Percentiles rank a stretch among this genome's conserved stretches.
These are phyloP conservation scores for Curvularia lunata DNA, from an alignment of 2,329 filamentous ascomycete genomes.

Conservation along the genomic window DNA sequence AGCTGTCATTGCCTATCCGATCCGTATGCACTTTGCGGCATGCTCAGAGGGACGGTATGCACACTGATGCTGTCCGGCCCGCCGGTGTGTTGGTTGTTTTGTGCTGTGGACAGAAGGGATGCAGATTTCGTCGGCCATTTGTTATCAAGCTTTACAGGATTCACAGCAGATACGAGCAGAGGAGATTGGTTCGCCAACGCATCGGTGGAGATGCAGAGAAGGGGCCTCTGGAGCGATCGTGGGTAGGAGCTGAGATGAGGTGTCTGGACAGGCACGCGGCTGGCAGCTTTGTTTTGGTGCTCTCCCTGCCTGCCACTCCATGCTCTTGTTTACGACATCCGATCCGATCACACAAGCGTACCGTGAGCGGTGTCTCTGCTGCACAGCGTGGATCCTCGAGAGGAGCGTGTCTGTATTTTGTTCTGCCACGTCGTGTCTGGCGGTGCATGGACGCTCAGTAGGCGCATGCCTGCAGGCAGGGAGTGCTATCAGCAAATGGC, in stretches of 20 bases:
- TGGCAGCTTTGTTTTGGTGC: neutral
- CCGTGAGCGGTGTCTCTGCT: neutral
- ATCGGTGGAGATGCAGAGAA: neutral
- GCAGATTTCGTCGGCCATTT: constrained; percentile 15
- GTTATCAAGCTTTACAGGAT: constrained; percentile 1
- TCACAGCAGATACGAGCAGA: constrained; percentile 24
- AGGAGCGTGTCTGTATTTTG: constrained; percentile 7
- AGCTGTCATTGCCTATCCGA: neutral
- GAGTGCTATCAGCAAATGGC: constrained; percentile 10
- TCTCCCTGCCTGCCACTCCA: neutral
- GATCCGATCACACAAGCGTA: neutral
- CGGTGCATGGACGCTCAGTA: constrained; percentile 9
- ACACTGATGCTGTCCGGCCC: neutral
- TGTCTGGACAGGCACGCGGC: neutral
- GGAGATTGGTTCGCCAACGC: constrained; percentile 25
- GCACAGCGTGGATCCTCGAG: constrained; percentile 7
- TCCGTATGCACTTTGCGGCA: neutral
- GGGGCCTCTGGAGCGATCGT: neutral
- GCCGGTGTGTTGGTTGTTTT: neutral
- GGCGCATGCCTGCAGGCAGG: constrained; percentile 4
- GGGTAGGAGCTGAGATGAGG: neutral
- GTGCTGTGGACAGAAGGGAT: constrained; percentile 15
- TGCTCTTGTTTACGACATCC: neutral
- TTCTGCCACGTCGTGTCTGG: constrained; percentile 9
- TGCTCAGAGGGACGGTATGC: neutral